These are phyloP conservation scores for Neofusicoccum sp. DNA, from an alignment of 2,329 filamentous ascomycete genomes.

Conservation along the genomic window DNA sequence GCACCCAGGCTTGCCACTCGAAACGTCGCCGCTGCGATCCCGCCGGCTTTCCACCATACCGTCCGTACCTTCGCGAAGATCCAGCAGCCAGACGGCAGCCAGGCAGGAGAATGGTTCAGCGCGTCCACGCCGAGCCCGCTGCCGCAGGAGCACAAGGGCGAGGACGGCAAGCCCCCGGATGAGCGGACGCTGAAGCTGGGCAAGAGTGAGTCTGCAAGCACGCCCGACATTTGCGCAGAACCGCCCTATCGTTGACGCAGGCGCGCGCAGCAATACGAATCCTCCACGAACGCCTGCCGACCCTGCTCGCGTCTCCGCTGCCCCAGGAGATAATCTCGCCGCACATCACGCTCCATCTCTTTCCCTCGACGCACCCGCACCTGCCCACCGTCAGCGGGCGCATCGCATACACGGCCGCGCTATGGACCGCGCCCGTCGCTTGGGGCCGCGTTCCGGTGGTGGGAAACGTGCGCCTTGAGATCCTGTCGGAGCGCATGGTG, in stretches of 20 bases:
- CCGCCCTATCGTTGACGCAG: neutral
- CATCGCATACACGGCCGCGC: constrained; percentile 84
- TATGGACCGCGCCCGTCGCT: constrained; percentile 94
- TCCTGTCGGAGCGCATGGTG: constrained; percentile 86
- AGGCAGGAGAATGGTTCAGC: constrained; percentile 45
- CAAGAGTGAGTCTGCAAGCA: constrained; percentile 49
- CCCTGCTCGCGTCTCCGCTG: constrained; percentile 59
- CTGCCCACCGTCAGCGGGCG: constrained; percentile 89
- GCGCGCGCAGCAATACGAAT: constrained; percentile 53
- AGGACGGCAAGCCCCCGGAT: constrained; percentile 52
- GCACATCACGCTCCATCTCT: constrained; percentile 61
- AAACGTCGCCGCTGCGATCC: constrained; percentile 23
- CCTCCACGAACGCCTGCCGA: constrained; percentile 62
- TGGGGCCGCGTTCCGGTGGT: constrained; percentile 92
- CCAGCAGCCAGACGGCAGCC: constrained; percentile 30
- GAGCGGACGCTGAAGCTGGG: constrained; percentile 62
- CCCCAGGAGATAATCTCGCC: constrained; percentile 63
- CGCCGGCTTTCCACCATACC: neutral
- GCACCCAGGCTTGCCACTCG: constrained; percentile 9
- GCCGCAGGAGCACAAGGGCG: constrained; percentile 26
- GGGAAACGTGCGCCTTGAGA: constrained; percentile 83
- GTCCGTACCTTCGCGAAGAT: constrained; percentile 30
- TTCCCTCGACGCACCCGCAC: constrained; percentile 75
- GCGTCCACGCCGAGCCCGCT: constrained; percentile 34
- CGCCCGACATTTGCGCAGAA: neutral